Percentiles rank a stretch among this genome's conserved stretches.
phyloP scores from a whole-genome alignment of 352 stramenopile species.

The Phytophthora fragariaefolia region DNA sequence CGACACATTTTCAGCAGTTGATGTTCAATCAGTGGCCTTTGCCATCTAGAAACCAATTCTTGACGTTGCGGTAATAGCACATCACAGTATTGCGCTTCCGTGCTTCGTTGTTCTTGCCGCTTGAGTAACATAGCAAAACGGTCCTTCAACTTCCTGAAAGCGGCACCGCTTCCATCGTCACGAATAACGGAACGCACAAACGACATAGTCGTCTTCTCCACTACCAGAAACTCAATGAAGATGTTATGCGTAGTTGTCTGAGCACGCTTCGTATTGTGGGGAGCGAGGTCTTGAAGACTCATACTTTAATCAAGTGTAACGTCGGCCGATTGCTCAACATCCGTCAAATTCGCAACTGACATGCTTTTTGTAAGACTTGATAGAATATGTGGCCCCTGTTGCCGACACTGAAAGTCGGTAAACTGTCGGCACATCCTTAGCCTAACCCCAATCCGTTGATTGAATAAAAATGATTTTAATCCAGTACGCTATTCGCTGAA shows the following conservation, averaged over 20 bases:
- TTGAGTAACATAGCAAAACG: neutral
- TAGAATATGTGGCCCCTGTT: neutral
- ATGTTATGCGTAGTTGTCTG: neutral
- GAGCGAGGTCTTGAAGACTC: neutral
- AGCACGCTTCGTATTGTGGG: neutral
- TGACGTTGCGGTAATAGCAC: neutral
- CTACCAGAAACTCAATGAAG: neutral
- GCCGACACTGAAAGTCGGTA: neutral
- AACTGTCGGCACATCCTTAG: neutral
- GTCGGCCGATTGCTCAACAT: neutral
- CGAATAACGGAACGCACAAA: neutral
- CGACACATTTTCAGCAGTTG: slow-evolving; percentile 14
- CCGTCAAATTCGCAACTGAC: neutral
- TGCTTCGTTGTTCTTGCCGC: neutral
- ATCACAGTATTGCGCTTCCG: neutral
- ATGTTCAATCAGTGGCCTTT: neutral
- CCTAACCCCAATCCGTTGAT: neutral
- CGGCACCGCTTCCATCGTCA: neutral
- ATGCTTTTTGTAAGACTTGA: neutral
- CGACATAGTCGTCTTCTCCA: neutral
- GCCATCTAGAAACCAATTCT: neutral
- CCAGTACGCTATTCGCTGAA: neutral
- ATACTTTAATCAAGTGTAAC: neutral
- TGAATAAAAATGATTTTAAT: neutral
- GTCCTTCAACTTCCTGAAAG: neutral